Percentiles rank a stretch among this genome's conserved stretches.
Conservation (phyloP, 805 yeast species). For the Cyberlindnera xishuangbannaensis region DNA sequence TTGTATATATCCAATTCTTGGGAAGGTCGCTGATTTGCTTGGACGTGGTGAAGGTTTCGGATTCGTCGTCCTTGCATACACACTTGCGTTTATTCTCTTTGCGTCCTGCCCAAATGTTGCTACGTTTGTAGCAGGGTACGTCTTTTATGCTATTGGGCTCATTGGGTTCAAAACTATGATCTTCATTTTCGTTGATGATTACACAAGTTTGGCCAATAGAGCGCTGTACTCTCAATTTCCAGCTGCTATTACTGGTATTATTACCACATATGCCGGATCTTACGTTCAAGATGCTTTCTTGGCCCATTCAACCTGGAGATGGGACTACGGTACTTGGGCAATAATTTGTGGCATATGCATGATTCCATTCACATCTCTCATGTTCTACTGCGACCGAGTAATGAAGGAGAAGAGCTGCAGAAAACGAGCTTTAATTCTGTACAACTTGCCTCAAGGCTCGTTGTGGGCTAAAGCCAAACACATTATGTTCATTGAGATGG, state of each 20-base stretch:
- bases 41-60: constrained; percentile 35
- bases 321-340: constrained; percentile 43
- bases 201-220: constrained; percentile 31
- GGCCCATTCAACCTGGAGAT: constrained; percentile 36
- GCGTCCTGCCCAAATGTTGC: constrained; percentile 29
- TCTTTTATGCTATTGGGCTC: constrained; percentile 32
- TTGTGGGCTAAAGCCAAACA: constrained; percentile 10
- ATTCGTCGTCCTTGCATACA: constrained; percentile 25
- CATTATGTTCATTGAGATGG: constrained; percentile 18
- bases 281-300: constrained; percentile 26
- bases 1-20: constrained; percentile 31
- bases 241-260: constrained; percentile 25
- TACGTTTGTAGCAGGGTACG: constrained; percentile 28
- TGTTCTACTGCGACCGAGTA: constrained; percentile 19
- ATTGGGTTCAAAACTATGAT: constrained; percentile 31
- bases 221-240: constrained; percentile 33
- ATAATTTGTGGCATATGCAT: constrained; percentile 26
- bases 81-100: constrained; percentile 28
- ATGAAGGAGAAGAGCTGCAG: constrained; percentile 12
- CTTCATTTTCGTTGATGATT: constrained; percentile 32
- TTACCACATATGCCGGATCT: constrained; percentile 25
- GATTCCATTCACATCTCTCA: constrained; percentile 17
- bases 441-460: constrained; percentile 14
- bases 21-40: constrained; percentile 31
- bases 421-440: constrained; percentile 7